A percentile compares a stretch with the other conserved stretches of the same genome.
Evolutionary conservation across 352 stramenopile species (phyloP).

Genomic region (Phytopythium oedochilum): DNA sequence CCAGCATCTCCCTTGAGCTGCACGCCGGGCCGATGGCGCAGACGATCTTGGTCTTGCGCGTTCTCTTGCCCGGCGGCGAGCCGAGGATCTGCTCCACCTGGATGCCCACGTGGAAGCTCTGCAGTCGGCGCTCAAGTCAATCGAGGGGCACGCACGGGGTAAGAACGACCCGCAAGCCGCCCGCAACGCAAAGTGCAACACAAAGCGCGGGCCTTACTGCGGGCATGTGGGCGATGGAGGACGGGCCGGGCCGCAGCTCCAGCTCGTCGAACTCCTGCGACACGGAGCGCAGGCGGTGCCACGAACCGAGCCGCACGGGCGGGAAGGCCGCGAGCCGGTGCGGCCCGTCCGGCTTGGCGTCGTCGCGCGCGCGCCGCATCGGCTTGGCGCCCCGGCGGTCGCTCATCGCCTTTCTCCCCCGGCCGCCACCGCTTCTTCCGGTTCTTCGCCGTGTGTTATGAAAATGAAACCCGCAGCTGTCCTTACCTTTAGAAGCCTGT

Average conservation of each 20-base stretch:
- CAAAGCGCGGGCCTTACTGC: slow-evolving; percentile 15
- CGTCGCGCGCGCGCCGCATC: slow-evolving; percentile 19
- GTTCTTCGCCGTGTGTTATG: too few relatives aligned
- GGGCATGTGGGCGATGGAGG: slow-evolving; percentile 30
- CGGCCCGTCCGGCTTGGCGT: slow-evolving; percentile 21
- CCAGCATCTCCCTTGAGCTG: slow-evolving; percentile 94
- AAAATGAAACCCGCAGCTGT: too few relatives aligned
- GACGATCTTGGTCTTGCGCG: slow-evolving; percentile 98
- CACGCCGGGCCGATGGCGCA: slow-evolving; percentile 98
- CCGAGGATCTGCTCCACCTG: slow-evolving; percentile 65
- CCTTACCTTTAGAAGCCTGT: too few relatives aligned
- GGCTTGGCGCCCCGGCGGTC: slow-evolving; percentile 3
- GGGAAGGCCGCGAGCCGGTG: slow-evolving; percentile 42
- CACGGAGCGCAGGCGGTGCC: slow-evolving; percentile 51
- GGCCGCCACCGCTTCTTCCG: too few relatives aligned
- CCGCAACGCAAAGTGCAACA: too few relatives aligned
- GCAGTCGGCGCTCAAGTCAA: neutral
- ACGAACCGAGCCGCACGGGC: slow-evolving; percentile 60
- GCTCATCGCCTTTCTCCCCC: neutral
- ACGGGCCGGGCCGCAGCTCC: slow-evolving; percentile 31
- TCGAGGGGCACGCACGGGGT: neutral
- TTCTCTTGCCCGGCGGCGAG: slow-evolving; percentile 27
- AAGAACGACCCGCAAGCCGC: neutral
- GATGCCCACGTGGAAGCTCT: slow-evolving; percentile 75
- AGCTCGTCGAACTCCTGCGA: slow-evolving; percentile 60